These are phyloP conservation scores for Monilinia vaccinii-corymbosi DNA, from an alignment of 2,329 filamentous ascomycete species.

Conservation along the genomic window DNA sequence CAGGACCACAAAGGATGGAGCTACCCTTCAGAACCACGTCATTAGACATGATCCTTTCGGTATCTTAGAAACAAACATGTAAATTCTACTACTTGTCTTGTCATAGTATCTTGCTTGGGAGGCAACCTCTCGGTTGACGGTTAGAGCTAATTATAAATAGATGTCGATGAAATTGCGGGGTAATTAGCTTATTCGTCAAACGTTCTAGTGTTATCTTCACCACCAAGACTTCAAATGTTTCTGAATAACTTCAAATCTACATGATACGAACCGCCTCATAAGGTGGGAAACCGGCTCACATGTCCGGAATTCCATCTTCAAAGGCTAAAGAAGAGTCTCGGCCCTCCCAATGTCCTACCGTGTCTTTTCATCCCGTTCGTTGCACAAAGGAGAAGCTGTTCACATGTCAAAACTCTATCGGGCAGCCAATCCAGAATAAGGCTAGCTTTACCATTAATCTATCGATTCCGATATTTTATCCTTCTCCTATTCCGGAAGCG, in stretches of 20 bases:
- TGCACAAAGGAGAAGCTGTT: neutral
- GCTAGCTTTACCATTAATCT: too few relatives aligned
- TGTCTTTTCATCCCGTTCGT: neutral
- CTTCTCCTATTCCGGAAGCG: neutral
- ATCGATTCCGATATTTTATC: slow-evolving; percentile 2
- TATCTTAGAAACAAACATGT: too few relatives aligned
- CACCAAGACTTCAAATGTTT: neutral
- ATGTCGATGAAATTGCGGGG: slow-evolving; percentile 1
- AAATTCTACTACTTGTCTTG: too few relatives aligned
- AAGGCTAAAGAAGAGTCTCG: slow-evolving; percentile 1
- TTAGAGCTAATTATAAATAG: neutral
- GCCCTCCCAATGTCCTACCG: neutral
- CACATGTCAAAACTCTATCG: neutral
- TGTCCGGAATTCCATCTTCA: neutral
- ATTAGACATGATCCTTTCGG: neutral
- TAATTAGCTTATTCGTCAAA: neutral
- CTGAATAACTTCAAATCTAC: neutral
- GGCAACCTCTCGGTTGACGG: neutral
- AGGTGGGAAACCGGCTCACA: neutral
- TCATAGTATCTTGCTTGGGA: neutral
- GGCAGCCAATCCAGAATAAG: neutral
- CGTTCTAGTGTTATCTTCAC: neutral
- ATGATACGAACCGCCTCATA: too few relatives aligned
- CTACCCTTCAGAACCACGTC: neutral
- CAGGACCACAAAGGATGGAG: neutral